Base-by-base conservation (phyloP, 1,284 basidiomycete species). In the Naganishia sp. region DNA sequence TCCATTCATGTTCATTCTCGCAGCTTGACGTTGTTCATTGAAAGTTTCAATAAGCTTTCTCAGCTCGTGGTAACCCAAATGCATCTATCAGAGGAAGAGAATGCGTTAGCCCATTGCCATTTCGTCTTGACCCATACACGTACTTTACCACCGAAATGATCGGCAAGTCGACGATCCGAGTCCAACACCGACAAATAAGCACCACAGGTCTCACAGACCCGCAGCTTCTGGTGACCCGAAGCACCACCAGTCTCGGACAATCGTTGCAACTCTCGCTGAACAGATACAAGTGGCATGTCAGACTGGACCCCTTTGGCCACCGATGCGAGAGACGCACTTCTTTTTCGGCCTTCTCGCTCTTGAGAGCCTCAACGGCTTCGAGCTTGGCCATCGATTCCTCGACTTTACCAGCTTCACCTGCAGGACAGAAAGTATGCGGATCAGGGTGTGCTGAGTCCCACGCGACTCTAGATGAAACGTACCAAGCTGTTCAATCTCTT, bases 131-230 rank as follows among this genome's bases (percentile, higher is more conserved):
- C 9, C 28, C 28, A 23, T 32, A 13, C 18, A 72, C 86, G 76
- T 73, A 92, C 94, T 84, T 99, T 99, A 73, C 96, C 96, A 81
- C 96, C 96, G 82, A 99, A 99, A 80, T 99, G 96, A 82, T 99
- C 96, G 58, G 96, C 96, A 70, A 99, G 83, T 79, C 96, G 92
- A 78, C 96, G 88, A 83, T 99, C 96, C 69, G 94, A 98, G 81
- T 99, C 96, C 67, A 99, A 85, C 35, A 99, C 92, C 41, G 92
- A 96, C 53, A 99, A 84, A 82, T 99, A 99, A 23, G 96, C 96
- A 75, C 96, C 96, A 79, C 96, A 99, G 46, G 98, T 94, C 82
- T 99, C 96, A 82, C 96, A 99, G 31, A 99, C 96, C 71, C 96
- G 88, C 74, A 99, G 84, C 82, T 99, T 99, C 81, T 99, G 96